phyloP scores from a whole-genome alignment of 2,329 filamentous ascomycete genomes.

The Diaporthe citriasiana region DNA sequence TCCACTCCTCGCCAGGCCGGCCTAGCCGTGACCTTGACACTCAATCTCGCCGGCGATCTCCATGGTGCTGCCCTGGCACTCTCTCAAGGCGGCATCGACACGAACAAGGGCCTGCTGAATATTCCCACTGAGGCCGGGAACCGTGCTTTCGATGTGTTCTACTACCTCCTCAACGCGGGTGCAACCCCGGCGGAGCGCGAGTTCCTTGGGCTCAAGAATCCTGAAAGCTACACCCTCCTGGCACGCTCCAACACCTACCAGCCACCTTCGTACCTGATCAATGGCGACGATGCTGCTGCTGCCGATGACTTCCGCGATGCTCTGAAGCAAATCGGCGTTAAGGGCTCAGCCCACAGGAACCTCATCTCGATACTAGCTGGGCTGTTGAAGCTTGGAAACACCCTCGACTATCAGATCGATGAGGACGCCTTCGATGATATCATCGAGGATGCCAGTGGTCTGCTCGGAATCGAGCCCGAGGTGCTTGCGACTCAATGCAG shows the following conservation, averaged over 20 bases:
- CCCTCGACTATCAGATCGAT: slow-evolving; percentile 86
- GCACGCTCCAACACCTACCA: slow-evolving; percentile 87
- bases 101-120: slow-evolving; percentile 81
- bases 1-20: slow-evolving; percentile 84
- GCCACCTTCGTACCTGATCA: slow-evolving; percentile 89
- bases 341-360: slow-evolving; percentile 84
- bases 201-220: slow-evolving; percentile 83
- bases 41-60: slow-evolving; percentile 85
- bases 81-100: slow-evolving; percentile 91
- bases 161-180: slow-evolving; percentile 93
- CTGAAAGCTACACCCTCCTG: slow-evolving; percentile 83
- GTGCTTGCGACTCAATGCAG: slow-evolving; percentile 83
- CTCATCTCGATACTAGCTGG: slow-evolving; percentile 89
- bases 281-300: slow-evolving; percentile 90
- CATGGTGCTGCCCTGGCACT: slow-evolving; percentile 82
- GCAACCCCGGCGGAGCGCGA: slow-evolving; percentile 91
- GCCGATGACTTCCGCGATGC: slow-evolving; percentile 93
- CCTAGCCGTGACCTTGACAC: slow-evolving; percentile 83
- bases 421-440: slow-evolving; percentile 86
- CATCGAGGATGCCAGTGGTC: slow-evolving; percentile 89
- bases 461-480: slow-evolving; percentile 90
- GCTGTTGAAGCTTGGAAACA: slow-evolving; percentile 91
- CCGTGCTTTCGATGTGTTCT: slow-evolving; percentile 97
- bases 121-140: slow-evolving; percentile 85
- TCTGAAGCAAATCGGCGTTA: slow-evolving; percentile 93